Percentiles rank a stretch among this genome's conserved stretches.
These are phyloP conservation scores for Aegilops sharonensis DNA, from an alignment of 176 grass and related monocot genomes.

Conservation along the genomic window DNA sequence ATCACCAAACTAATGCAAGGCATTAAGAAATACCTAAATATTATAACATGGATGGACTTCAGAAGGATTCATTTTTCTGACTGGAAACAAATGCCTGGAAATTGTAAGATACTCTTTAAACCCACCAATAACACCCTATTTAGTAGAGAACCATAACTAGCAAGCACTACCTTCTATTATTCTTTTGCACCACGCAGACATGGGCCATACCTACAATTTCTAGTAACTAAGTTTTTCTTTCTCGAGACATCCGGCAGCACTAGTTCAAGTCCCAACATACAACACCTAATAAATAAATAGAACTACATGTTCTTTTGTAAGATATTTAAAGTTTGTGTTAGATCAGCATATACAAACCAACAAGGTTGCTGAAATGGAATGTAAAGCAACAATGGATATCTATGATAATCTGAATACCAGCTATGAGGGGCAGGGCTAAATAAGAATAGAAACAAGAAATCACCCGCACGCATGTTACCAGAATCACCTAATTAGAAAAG, in stretches of 20 bases:
- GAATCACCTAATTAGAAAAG: not conserved
- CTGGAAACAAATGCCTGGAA: not conserved
- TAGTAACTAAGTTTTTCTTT: not conserved
- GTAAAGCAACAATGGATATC: conserved; percentile 1
- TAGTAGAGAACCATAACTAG: not conserved
- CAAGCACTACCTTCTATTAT: not conserved
- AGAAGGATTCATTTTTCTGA: not conserved
- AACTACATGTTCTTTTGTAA: not conserved
- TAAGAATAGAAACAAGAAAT: conserved; percentile 17
- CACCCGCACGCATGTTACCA: not conserved
- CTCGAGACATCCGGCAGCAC: not conserved
- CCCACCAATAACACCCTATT: not conserved
- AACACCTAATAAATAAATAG: not conserved
- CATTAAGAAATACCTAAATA: not conserved
- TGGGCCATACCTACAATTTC: not conserved
- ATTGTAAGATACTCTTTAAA: conserved; percentile 5
- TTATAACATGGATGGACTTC: not conserved
- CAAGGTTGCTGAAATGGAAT: not conserved
- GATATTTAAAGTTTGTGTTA: not conserved
- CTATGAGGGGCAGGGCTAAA: not conserved
- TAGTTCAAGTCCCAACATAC: not conserved
- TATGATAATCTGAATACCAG: not conserved
- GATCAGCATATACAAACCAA: conserved; percentile 19
- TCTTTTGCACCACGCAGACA: not conserved
- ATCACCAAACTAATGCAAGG: not conserved